Evolutionary conservation across 2,329 filamentous ascomycete species (phyloP).

Genomic region (Xylariaceae sp.): DNA sequence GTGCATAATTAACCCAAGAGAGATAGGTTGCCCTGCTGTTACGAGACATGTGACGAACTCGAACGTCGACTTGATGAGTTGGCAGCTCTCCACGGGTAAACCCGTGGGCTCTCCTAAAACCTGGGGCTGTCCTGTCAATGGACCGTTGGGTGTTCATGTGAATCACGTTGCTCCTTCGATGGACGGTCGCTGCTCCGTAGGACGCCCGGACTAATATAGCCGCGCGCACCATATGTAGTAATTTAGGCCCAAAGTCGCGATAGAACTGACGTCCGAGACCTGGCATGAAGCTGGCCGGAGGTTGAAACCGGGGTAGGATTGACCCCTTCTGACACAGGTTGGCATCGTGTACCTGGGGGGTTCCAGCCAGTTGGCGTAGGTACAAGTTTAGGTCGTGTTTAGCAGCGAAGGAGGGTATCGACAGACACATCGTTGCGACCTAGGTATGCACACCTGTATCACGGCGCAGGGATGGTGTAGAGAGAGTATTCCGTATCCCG

Average conservation of each 20-base stretch:
- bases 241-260: conserved; percentile 7
- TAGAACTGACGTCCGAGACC: conserved; percentile 6
- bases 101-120: conserved; percentile 10
- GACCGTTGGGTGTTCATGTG: conserved; percentile 17
- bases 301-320: conserved; percentile 11
- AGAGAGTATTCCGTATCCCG: background rate
- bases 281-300: conserved; percentile 5
- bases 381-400: background rate
- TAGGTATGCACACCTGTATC: conserved; percentile 7
- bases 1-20: conserved; percentile 1
- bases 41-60: conserved; percentile 22
- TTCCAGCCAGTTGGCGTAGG: conserved; percentile 19
- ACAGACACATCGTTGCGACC: conserved; percentile 4
- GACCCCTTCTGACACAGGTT: conserved; percentile 19
- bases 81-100: conserved; percentile 18
- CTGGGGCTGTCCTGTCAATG: conserved; percentile 3
- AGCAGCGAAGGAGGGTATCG: background rate
- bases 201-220: conserved; percentile 4
- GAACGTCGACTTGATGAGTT: conserved; percentile 20
- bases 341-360: conserved; percentile 17
- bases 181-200: conserved; percentile 1
- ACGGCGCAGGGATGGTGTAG: background rate
- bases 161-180: conserved; percentile 14
- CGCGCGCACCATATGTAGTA: conserved; percentile 6
- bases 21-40: conserved; percentile 10